phyloP scores from a whole-genome alignment of 768 basidiomycete genomes.

The Postia placenta region DNA sequence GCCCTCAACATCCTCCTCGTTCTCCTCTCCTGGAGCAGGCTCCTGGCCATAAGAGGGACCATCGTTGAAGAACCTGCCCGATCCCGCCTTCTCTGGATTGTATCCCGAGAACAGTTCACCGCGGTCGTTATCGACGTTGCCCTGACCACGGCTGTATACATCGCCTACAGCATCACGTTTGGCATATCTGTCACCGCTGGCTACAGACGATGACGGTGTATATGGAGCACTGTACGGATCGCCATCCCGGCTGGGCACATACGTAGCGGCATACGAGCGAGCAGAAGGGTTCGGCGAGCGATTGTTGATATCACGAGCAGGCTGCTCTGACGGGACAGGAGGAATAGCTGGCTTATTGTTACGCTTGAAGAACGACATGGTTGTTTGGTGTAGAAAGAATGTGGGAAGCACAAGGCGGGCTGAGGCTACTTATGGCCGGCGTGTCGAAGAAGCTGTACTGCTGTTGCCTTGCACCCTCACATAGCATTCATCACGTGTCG shows the following conservation, averaged over 20 bases:
- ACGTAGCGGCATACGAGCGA: conserved; percentile 53
- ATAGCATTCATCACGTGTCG: not conserved
- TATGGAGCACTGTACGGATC: conserved; percentile 40
- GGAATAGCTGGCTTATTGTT: conserved; percentile 65
- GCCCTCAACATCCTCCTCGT: conserved; percentile 86
- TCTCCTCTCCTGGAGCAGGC: conserved; percentile 60
- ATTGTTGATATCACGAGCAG: conserved; percentile 23
- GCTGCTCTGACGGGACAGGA: conserved; percentile 42
- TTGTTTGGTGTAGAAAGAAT: too few relatives aligned
- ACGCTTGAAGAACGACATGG: conserved; percentile 70
- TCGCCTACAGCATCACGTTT: conserved; percentile 54
- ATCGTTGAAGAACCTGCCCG: conserved; percentile 62
- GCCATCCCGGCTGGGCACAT: conserved; percentile 65
- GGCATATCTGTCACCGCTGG: conserved; percentile 37
- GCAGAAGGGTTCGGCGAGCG: conserved; percentile 32
- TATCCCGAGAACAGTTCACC: conserved; percentile 73
- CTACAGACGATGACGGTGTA: conserved; percentile 11
- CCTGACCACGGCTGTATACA: conserved; percentile 56
- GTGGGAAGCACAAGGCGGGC: conserved; percentile 2
- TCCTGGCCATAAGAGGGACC: conserved; percentile 41
- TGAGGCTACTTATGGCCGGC: not conserved
- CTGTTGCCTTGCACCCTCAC: not conserved
- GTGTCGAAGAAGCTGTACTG: not conserved
- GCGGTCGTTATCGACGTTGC: conserved; percentile 59
- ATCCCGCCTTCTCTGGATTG: conserved; percentile 50